Conservation (phyloP, 73 alveolate genomes). For the Tetrahymena elliotti region DNA sequence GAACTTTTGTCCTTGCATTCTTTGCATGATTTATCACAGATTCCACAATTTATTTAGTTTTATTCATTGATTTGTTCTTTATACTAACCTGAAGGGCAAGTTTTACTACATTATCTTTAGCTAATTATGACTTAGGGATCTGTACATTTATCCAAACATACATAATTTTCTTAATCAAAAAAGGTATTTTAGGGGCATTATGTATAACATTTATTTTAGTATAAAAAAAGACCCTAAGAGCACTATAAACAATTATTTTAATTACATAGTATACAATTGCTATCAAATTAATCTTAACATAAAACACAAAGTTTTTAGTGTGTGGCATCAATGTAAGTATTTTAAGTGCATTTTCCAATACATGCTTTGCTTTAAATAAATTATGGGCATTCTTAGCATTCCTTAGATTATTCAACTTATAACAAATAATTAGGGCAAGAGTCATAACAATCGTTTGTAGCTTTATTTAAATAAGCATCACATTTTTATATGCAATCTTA, state of each 20-base stretch:
- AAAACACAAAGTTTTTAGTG: neutral
- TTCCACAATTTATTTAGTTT: neutral
- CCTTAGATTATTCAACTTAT: neutral
- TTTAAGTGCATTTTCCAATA: neutral
- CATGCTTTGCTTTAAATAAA: neutral
- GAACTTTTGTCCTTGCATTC: neutral
- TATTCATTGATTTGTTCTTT: neutral
- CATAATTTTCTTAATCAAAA: neutral
- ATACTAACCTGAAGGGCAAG: neutral
- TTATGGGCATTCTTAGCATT: neutral
- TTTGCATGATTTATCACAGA: neutral
- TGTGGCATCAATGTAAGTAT: neutral
- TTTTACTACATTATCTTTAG: neutral
- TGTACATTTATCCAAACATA: neutral
- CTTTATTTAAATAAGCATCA: neutral
- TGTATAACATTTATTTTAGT: neutral
- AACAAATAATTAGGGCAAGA: neutral
- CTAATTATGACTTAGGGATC: neutral
- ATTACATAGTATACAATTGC: neutral
- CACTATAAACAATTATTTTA: neutral
- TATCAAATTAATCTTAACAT: neutral
- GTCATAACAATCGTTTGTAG: neutral
- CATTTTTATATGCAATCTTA: neutral
- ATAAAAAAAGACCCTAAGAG: neutral
- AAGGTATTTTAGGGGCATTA: neutral